phyloP scores from a whole-genome alignment of 2,329 filamentous ascomycete species.

The Karstenula rhodostoma region DNA sequence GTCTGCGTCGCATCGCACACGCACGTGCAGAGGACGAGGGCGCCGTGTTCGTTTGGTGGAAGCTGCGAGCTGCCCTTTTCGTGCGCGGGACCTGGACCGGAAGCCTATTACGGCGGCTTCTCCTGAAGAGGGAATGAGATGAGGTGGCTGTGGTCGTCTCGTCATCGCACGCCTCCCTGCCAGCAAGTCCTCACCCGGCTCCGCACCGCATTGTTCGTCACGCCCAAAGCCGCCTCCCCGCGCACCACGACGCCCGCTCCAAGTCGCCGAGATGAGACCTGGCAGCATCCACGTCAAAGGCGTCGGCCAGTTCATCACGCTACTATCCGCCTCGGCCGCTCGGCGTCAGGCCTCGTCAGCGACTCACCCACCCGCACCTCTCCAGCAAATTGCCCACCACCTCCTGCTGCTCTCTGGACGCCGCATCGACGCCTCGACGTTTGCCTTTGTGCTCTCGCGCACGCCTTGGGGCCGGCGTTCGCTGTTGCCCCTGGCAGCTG shows the following conservation, averaged over 20 bases:
- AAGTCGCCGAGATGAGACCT: not conserved
- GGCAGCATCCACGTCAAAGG: constrained; percentile 5
- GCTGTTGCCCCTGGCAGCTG: constrained; percentile 5
- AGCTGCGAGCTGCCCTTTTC: constrained; percentile 6
- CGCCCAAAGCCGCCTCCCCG: not conserved
- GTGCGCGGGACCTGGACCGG: not conserved
- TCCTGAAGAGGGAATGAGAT: not conserved
- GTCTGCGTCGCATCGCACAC: not conserved
- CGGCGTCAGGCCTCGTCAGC: constrained; percentile 5
- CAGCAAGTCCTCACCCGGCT: not conserved
- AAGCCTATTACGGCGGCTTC: not conserved
- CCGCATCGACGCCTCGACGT: not conserved
- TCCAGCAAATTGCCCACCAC: not conserved
- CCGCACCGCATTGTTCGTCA: not conserved
- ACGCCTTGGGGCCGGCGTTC: not conserved
- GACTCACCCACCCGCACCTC: not conserved
- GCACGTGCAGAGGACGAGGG: not conserved
- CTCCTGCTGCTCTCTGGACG: not conserved
- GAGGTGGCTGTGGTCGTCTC: not conserved
- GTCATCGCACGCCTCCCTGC: not conserved
- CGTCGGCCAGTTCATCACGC: not conserved
- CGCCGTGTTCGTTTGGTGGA: constrained; percentile 6
- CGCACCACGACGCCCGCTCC: not conserved
- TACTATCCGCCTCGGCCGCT: constrained; percentile 7
- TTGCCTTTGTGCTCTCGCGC: not conserved